Base-by-base conservation (phyloP, 176 grass and related monocot species). In the Panicum miliaceum region DNA sequence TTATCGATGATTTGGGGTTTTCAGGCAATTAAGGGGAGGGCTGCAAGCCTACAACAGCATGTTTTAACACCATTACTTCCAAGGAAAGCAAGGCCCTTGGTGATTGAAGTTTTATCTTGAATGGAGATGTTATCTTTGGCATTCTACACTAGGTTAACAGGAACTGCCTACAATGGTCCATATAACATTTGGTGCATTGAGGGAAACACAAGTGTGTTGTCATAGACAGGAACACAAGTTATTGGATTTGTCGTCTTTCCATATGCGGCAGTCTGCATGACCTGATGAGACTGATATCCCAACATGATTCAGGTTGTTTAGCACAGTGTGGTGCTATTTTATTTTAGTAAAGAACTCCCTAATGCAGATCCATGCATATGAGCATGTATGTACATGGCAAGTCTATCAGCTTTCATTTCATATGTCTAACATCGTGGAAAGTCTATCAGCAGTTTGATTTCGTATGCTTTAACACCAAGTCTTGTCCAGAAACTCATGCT, bases 111-210 rank as follows among this genome's bases (percentile, higher is more conserved):
- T 83, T 48, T 74, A 84, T 40, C 69, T 51, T 25, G 7, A 64
- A 69, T 22, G 20, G 35, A 54, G 46, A 84, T 20, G 2, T 27
- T 58, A 59, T 22, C 15, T 66, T 37, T 22, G 76, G 26, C 7
- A 62, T 22, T 74, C 9, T 67, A 41, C 22, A 25, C 81, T 73
- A 89, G 60, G 20, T 40, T 58, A 38, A 45, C 20, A 88, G 34
- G 15, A 84, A 72, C 10, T 57, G 7, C 25, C 69, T 51, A 29
- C 1, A 52, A 72, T 77, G 73, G 23, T 41, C 22, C 15, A 84
- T 47, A 64, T 12, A 78, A 26, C 8, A 73, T 34, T 12, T 72
- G 13, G 26, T 3, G 12, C 58, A 71, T 88, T 64, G 5, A n/a
- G 3, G 13, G 77, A 71, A 82, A 64, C 54, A 71, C 22, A 52